phyloP scores from a whole-genome alignment of 495 filamentous ascomycete species.

The Aspergillus cavernicola region DNA sequence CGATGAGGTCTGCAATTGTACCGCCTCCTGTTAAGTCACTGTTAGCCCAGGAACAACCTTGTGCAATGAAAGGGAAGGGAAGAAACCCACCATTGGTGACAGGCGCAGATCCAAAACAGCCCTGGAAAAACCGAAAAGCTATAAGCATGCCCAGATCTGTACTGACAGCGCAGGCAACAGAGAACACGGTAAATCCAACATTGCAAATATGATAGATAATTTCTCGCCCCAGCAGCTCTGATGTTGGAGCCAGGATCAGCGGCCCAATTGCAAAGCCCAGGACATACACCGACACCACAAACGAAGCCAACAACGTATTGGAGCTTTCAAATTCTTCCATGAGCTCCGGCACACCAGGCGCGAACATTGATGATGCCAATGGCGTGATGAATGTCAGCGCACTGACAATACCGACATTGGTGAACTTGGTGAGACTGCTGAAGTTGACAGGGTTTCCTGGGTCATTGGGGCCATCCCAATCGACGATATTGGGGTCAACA shows the following conservation, averaged over 20 bases:
- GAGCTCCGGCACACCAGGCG: not conserved
- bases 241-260: not conserved
- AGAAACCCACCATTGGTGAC: not conserved
- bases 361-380: constrained; percentile 22
- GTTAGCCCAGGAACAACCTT: no score
- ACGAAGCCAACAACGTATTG: not conserved
- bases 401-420: constrained; percentile 20
- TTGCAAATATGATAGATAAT: not conserved
- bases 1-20: not conserved
- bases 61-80: no score
- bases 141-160: not conserved
- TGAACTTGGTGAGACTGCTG: constrained; percentile 34
- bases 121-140: constrained; percentile 1
- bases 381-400: constrained; percentile 25
- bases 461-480: constrained; percentile 25
- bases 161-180: not conserved
- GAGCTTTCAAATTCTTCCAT: not conserved
- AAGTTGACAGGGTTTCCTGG: constrained; percentile 44
- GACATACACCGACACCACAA: not conserved
- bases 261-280: not conserved
- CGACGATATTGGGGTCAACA: constrained; percentile 5
- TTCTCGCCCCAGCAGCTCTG: not conserved
- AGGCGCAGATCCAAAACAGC: not conserved
- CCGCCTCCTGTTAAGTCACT: no score
- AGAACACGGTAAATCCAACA: not conserved